These are phyloP conservation scores for Chaetomiaceae sp. DNA, from an alignment of 2,329 filamentous ascomycete genomes.

Conservation along the genomic window DNA sequence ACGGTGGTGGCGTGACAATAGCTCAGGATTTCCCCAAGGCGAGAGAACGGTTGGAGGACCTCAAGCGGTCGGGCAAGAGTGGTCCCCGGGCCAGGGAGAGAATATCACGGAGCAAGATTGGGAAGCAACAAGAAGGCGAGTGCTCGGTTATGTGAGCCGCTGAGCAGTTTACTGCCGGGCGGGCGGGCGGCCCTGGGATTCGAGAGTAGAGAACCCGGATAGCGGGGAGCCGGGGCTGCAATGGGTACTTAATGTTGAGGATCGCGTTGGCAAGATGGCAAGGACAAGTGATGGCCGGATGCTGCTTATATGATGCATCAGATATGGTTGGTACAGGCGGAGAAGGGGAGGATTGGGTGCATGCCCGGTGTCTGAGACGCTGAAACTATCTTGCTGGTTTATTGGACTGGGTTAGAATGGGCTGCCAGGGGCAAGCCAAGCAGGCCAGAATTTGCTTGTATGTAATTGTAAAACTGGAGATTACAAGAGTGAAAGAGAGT, in stretches of 20 bases:
- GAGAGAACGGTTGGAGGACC: conserved; percentile 83
- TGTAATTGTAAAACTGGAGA: not conserved
- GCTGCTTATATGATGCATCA: not conserved
- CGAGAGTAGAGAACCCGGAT: too few relatives aligned
- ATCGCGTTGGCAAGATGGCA: not conserved
- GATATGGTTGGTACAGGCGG: too few relatives aligned
- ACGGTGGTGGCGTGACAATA: conserved; percentile 36
- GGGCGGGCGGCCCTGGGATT: too few relatives aligned
- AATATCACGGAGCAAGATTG: conserved; percentile 75
- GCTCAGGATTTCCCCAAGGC: conserved; percentile 95
- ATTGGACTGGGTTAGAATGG: not conserved
- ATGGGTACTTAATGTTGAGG: not conserved
- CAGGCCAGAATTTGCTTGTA: not conserved
- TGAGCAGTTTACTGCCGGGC: not conserved
- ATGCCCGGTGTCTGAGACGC: not conserved
- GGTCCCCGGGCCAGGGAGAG: conserved; percentile 69
- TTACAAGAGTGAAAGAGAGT: too few relatives aligned
- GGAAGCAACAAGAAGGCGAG: conserved; percentile 82
- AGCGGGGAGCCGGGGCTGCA: too few relatives aligned
- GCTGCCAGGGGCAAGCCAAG: not conserved
- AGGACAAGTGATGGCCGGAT: not conserved
- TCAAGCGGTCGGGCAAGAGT: conserved; percentile 74
- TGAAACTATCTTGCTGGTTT: not conserved
- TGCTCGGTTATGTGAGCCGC: conserved; percentile 73
- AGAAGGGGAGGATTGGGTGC: not conserved